phyloP scores from a whole-genome alignment of 2,329 filamentous ascomycete genomes.

The Fusarium penzigii region DNA sequence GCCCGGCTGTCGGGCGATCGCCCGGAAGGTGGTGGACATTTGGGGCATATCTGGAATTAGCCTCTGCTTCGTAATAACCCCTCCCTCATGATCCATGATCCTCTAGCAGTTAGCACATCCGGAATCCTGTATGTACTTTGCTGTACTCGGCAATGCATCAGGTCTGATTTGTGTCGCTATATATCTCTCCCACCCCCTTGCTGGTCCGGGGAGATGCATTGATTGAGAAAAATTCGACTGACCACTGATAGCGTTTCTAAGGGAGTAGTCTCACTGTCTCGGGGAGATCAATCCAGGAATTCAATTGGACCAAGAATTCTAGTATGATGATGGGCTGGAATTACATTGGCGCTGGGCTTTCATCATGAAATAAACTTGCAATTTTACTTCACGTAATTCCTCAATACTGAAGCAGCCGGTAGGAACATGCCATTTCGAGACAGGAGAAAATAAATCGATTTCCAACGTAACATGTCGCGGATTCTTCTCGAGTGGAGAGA shows the following conservation, averaged over 20 bases:
- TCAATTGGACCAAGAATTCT: not conserved
- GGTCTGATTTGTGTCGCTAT: not conserved
- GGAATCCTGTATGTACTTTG: not conserved
- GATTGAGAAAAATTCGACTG: not conserved
- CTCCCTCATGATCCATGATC: constrained; percentile 21
- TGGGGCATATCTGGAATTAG: not conserved
- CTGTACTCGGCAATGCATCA: not conserved
- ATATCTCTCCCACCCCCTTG: not conserved
- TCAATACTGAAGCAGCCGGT: too few species aligned
- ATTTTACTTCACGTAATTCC: too few species aligned
- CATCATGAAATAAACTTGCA: too few species aligned
- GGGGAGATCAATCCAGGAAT: not conserved
- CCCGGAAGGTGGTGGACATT: constrained; percentile 18
- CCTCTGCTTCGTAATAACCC: constrained; percentile 5
- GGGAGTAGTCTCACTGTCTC: not conserved
- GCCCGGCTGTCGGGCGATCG: constrained; percentile 32
- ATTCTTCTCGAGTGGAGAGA: too few species aligned
- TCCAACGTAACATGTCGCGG: too few species aligned
- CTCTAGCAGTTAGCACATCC: not conserved
- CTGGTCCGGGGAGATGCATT: not conserved
- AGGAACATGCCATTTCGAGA: too few species aligned
- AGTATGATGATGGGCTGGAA: too few species aligned
- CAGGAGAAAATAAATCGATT: too few species aligned
- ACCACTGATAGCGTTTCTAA: not conserved
- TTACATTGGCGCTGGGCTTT: too few species aligned